Evolutionary conservation across 164 flowering plant species (phyloP).

Genomic region (Houttuynia cordata): DNA sequence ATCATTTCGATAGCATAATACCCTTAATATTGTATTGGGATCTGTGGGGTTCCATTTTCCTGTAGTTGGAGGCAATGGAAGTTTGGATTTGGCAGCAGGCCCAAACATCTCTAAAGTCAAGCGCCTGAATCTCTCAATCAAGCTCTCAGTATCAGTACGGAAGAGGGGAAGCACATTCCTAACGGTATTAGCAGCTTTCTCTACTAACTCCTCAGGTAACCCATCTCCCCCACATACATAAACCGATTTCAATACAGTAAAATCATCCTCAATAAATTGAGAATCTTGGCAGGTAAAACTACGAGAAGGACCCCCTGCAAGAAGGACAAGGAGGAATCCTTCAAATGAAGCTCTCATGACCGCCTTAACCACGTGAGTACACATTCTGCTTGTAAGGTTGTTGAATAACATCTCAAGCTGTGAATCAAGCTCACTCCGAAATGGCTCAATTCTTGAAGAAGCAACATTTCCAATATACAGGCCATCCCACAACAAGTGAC

Average conservation of each 20-base stretch:
- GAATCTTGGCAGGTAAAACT: constrained; percentile 47
- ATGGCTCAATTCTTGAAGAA: constrained; percentile 60
- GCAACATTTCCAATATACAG: constrained; percentile 57
- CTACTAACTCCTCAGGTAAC: constrained; percentile 58
- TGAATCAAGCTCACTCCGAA: constrained; percentile 57
- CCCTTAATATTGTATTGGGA: constrained; percentile 68
- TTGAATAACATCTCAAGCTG: constrained; percentile 42
- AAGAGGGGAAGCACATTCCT: constrained; percentile 46
- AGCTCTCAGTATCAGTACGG: constrained; percentile 31
- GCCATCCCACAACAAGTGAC: constrained; percentile 64
- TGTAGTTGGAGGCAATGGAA: constrained; percentile 70
- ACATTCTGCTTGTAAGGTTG: constrained; percentile 36
- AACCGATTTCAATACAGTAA: constrained; percentile 44
- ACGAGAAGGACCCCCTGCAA: constrained; percentile 83
- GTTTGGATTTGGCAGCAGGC: constrained; percentile 44
- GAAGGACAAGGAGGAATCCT: constrained; percentile 67
- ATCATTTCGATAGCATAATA: constrained; percentile 66
- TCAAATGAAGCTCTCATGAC: constrained; percentile 88
- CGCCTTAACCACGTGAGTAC: constrained; percentile 55
- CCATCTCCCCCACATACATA: constrained; percentile 88
- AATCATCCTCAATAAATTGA: constrained; percentile 59
- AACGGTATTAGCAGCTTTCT: constrained; percentile 33
- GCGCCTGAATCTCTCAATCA: constrained; percentile 42
- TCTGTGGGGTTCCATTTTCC: constrained; percentile 63
- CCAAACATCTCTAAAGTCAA: constrained; percentile 27